Evolutionary conservation across 129 eudicot genomes (phyloP).

Genomic region (Flaveria sonorensis): DNA sequence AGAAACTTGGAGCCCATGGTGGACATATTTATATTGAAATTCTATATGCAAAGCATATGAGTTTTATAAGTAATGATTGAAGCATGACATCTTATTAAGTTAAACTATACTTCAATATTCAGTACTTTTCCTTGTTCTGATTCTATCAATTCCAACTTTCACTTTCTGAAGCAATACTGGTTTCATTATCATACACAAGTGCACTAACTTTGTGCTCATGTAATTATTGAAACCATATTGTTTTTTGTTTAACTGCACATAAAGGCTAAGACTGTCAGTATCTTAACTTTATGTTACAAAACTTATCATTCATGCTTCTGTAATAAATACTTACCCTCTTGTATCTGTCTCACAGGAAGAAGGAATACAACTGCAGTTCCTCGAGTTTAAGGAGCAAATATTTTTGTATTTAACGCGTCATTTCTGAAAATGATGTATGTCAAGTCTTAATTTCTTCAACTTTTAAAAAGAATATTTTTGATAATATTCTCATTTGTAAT

Average conservation of each 20-base stretch:
- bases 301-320: conserved; percentile 12
- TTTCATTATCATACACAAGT: conserved; percentile 26
- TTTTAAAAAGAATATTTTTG: neutral
- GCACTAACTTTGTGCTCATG: conserved; percentile 34
- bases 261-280: conserved; percentile 19
- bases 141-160: conserved; percentile 22
- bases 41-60: conserved; percentile 21
- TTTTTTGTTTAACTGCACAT: conserved; percentile 32
- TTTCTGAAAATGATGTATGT: conserved; percentile 61
- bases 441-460: neutral
- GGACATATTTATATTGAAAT: conserved; percentile 17
- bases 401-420: conserved; percentile 37
- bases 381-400: conserved; percentile 16
- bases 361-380: neutral
- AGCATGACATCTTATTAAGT: conserved; percentile 19
- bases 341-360: conserved; percentile 26
- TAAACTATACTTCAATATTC: conserved; percentile 20
- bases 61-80: conserved; percentile 34
- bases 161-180: conserved; percentile 28
- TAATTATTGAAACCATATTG: conserved; percentile 33
- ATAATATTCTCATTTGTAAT: neutral
- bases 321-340: conserved; percentile 4
- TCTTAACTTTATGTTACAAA: conserved; percentile 18
- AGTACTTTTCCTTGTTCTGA: conserved; percentile 17
- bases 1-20: conserved; percentile 1